Percentiles rank a stretch among this genome's conserved stretches.
These are phyloP conservation scores for Coniella lustricola DNA, from an alignment of 2,329 filamentous ascomycete species.

Conservation along the genomic window DNA sequence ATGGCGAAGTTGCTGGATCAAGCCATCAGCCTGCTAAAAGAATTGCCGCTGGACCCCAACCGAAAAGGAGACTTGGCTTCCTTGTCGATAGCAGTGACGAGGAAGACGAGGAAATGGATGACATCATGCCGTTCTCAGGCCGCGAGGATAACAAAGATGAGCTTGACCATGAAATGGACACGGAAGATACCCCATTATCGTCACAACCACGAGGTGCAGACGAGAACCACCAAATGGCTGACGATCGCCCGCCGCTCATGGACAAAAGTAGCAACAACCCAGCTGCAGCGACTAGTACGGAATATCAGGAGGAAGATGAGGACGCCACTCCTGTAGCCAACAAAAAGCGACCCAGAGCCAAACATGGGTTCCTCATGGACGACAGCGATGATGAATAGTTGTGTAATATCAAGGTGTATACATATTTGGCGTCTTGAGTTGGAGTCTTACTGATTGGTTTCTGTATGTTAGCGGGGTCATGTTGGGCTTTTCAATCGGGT, in stretches of 20 bases:
- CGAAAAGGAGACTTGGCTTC: slow-evolving; percentile 11
- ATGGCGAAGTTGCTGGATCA: slow-evolving; percentile 22
- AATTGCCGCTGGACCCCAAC: slow-evolving; percentile 15
- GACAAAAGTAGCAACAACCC: slow-evolving; percentile 5
- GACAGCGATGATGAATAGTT: slow-evolving; percentile 15
- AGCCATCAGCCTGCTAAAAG: slow-evolving; percentile 13
- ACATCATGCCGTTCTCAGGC: slow-evolving; percentile 4
- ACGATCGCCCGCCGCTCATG: slow-evolving; percentile 2
- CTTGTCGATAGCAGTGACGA: slow-evolving; percentile 22
- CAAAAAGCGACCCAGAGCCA: slow-evolving; percentile 11
- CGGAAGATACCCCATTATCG: slow-evolving; percentile 19
- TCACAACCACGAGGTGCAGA: slow-evolving; percentile 5
- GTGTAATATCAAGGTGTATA: neutral
- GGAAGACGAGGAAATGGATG: slow-evolving; percentile 25
- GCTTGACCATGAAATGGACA: slow-evolving; percentile 18
- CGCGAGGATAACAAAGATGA: slow-evolving; percentile 15
- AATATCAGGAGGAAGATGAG: slow-evolving; percentile 10
- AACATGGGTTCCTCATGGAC: slow-evolving; percentile 11
- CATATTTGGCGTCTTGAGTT: neutral
- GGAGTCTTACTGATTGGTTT: too few relatives aligned
- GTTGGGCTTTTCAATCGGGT: too few relatives aligned
- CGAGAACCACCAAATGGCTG: neutral
- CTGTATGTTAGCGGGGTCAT: too few relatives aligned
- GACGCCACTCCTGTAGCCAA: slow-evolving; percentile 4
- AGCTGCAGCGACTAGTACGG: neutral